Conservation (phyloP, 2,329 filamentous ascomycete species). For the Aspergillus floridensis region DNA sequence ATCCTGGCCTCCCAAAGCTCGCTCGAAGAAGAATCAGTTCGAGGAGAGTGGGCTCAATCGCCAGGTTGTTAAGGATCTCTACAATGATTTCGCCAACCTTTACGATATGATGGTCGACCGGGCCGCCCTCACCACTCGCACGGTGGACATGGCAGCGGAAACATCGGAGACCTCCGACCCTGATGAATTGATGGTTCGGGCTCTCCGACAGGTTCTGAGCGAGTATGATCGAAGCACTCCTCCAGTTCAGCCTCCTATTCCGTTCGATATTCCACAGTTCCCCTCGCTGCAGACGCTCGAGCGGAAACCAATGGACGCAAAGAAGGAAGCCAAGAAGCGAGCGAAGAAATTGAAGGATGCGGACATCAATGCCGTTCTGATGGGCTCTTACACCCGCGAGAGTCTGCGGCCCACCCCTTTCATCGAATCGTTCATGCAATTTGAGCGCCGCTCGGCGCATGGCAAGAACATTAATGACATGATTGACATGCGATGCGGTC, state of each 20-base stretch:
- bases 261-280: conserved; percentile 80
- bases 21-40: conserved; percentile 86
- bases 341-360: conserved; percentile 72
- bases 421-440: conserved; percentile 49
- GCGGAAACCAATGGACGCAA: conserved; percentile 63
- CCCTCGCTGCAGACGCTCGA: conserved; percentile 67
- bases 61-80: conserved; percentile 74
- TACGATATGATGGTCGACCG: conserved; percentile 89
- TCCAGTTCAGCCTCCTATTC: conserved; percentile 85
- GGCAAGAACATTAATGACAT: conserved; percentile 47
- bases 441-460: conserved; percentile 45
- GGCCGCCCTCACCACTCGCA: conserved; percentile 71
- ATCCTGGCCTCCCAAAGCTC: conserved; percentile 88
- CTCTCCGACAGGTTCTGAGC: conserved; percentile 73
- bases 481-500: conserved; percentile 47
- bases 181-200: conserved; percentile 62
- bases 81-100: conserved; percentile 78
- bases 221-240: conserved; percentile 89
- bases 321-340: conserved; percentile 71
- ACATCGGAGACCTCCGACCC: conserved; percentile 47
- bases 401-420: conserved; percentile 53
- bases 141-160: conserved; percentile 64
- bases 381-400: conserved; percentile 77
- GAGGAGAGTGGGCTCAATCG: conserved; percentile 84
- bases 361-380: conserved; percentile 73